A percentile compares a stretch with the other conserved stretches of the same genome.
Evolutionary conservation across 2,329 filamentous ascomycete genomes (phyloP).

Genomic region (Penicillium sp.): DNA sequence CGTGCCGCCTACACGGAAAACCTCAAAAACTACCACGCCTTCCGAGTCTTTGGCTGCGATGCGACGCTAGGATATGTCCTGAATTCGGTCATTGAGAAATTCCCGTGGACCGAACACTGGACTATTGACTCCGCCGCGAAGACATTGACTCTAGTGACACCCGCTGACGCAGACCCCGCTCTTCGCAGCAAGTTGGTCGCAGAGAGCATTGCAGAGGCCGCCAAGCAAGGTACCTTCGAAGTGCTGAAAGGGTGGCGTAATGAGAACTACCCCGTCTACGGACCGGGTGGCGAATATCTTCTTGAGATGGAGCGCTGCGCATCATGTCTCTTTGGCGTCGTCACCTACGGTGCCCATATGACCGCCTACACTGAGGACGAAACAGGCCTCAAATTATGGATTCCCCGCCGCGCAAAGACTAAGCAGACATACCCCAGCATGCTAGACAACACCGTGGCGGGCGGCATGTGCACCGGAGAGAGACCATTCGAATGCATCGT

Average conservation of each 20-base stretch:
- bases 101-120: constrained; percentile 55
- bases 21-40: constrained; percentile 56
- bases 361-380: constrained; percentile 64
- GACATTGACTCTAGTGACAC: constrained; percentile 60
- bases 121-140: constrained; percentile 57
- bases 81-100: constrained; percentile 45
- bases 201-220: constrained; percentile 65
- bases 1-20: constrained; percentile 55
- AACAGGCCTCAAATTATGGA: constrained; percentile 73
- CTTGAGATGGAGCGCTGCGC: constrained; percentile 77
- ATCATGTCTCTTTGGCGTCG: constrained; percentile 69
- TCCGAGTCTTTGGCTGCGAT: constrained; percentile 66
- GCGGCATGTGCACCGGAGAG: constrained; percentile 78
- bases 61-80: constrained; percentile 62
- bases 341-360: constrained; percentile 79
- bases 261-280: constrained; percentile 77
- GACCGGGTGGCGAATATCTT: constrained; percentile 55
- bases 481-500: constrained; percentile 76
- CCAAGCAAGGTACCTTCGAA: constrained; percentile 67
- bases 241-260: constrained; percentile 76
- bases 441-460: constrained; percentile 91
- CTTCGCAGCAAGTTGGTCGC: constrained; percentile 60
- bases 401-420: constrained; percentile 68
- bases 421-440: constrained; percentile 91
- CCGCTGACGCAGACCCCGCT: constrained; percentile 57